A percentile compares a stretch with the other conserved stretches of the same genome.
These are phyloP conservation scores for Graphilbum sp. DNA, from an alignment of 2,329 filamentous ascomycete genomes.

Conservation along the genomic window DNA sequence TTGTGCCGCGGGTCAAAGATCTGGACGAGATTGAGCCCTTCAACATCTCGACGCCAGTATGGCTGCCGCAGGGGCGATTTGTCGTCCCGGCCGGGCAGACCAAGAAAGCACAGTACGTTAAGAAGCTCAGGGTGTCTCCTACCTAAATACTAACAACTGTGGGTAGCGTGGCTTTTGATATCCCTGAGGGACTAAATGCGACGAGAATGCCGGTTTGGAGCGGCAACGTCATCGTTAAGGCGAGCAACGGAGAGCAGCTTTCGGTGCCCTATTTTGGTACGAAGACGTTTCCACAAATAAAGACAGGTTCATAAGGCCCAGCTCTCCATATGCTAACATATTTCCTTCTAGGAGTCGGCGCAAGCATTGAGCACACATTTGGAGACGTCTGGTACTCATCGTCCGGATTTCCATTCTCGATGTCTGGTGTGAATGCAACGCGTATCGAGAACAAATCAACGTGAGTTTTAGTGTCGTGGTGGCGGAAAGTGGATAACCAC, in stretches of 20 bases:
- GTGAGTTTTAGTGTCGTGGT: neutral
- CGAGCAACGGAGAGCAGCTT: slow-evolving; percentile 17
- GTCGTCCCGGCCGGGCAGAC: slow-evolving; percentile 2
- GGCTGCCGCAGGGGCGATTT: neutral
- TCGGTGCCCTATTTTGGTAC: slow-evolving; percentile 16
- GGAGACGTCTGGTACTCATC: neutral
- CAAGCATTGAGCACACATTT: neutral
- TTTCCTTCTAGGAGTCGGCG: neutral
- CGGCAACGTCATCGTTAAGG: slow-evolving; percentile 17
- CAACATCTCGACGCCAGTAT: neutral
- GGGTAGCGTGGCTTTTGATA: neutral
- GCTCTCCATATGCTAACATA: neutral
- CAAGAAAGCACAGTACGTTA: neutral
- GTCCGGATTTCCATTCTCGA: neutral
- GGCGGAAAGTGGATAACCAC: too few relatives aligned
- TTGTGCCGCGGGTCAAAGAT: neutral
- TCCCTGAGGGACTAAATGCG: neutral
- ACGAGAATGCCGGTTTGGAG: slow-evolving; percentile 18
- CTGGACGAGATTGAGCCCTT: slow-evolving; percentile 1
- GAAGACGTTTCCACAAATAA: neutral
- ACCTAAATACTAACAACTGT: neutral
- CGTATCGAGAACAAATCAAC: neutral
- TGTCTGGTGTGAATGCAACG: neutral
- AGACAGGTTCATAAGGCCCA: too few relatives aligned
- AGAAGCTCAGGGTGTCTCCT: neutral